Base-by-base conservation (phyloP, 495 filamentous ascomycete genomes). In the Lasiosphaeria miniovina region DNA sequence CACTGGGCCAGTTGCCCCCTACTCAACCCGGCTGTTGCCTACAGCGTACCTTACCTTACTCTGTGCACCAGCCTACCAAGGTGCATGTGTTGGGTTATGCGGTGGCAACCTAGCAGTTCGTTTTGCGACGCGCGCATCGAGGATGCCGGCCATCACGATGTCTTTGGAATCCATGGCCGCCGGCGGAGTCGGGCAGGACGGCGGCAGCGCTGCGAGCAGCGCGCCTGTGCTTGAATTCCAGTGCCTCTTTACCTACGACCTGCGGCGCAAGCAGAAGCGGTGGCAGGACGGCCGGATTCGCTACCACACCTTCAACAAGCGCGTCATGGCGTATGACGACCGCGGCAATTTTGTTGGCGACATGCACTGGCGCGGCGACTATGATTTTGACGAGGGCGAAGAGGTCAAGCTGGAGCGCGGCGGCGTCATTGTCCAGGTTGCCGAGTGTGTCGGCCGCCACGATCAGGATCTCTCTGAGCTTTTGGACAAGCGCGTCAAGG, bases 261-360 rank as follows among this genome's bases (percentile, higher is more conserved):
- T 96, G 53, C 84, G 86, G 8, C 83, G 89, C 53, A 97, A 97
- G 73, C 84, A 88, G 54, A 97, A 97, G 73, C 77, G 89, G 50
- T 97, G 92, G 92, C 90, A 93, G 64, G 93, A 97, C 87, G 93
- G 93, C 46, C 84, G 86, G 49, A 81, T 96, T 36, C 85, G 87
- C 54, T 96, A 86, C 67, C 92, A 97, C 69, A 89, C 89, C 2
- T 95, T 95, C 80, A 97, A 97, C 74, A 90, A 87, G 63, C 86
- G 92, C 4, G 77, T 91, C 43, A 96, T 97, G 92, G 89, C 94
- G 24, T 93, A 93, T 65, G 92, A 97, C 68, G 84, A 86, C 14
- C 75, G 79, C 15, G 82, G 90, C 0, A 90, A 94, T 71, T 90
- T 86, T 61, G 79, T 96, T 34, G 93, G 91, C 8, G 93, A 97